Conservation (phyloP, 2,329 filamentous ascomycete species). For the Trichoderma sp. region DNA sequence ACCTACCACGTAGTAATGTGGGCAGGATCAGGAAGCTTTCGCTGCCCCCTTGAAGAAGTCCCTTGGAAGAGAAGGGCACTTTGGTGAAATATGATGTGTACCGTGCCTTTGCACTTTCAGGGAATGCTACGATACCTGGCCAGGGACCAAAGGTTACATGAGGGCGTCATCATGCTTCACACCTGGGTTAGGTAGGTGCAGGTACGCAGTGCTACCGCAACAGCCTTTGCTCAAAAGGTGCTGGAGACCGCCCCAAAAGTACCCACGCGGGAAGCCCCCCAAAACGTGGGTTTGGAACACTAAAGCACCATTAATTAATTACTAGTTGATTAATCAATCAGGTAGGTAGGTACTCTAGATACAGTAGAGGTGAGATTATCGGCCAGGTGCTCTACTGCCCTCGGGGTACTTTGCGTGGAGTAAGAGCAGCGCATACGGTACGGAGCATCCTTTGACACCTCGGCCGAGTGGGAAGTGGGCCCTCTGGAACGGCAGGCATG, state of each 20-base stretch:
- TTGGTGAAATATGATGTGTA: not conserved
- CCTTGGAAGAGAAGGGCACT: not conserved
- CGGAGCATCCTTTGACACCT: not conserved
- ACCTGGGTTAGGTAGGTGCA: not conserved
- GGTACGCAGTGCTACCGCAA: not conserved
- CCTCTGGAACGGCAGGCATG: conserved; percentile 20
- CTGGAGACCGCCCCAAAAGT: conserved; percentile 11
- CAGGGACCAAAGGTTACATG: conserved; percentile 1
- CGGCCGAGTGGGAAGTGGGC: conserved; percentile 23
- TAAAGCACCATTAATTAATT: not conserved
- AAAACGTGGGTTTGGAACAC: not conserved
- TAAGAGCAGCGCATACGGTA: not conserved
- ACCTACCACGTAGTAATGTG: not conserved
- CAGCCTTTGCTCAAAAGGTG: not conserved
- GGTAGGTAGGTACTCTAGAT: not conserved
- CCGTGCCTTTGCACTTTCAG: not conserved
- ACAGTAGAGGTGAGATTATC: conserved; percentile 5
- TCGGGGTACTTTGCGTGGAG: not conserved
- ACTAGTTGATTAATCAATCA: not conserved
- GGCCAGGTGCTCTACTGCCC: not conserved
- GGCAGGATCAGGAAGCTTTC: not conserved
- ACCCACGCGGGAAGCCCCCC: not conserved
- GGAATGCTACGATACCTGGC: not conserved
- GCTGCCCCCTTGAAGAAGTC: not conserved
- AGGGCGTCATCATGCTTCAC: conserved; percentile 12